Evolutionary conservation across 2,329 filamentous ascomycete species (phyloP).

Genomic region (Alternaria atra): DNA sequence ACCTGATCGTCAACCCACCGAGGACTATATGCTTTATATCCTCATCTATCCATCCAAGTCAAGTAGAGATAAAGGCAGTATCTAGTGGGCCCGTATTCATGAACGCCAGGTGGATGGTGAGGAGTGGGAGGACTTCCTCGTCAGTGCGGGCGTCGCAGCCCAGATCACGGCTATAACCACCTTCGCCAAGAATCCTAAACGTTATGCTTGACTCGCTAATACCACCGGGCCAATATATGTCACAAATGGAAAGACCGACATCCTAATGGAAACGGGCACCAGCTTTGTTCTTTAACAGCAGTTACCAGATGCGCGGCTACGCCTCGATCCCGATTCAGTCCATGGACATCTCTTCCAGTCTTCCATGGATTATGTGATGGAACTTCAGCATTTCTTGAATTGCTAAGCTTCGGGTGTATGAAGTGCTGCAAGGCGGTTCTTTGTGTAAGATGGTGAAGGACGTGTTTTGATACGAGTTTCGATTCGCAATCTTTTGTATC

Average conservation of each 20-base stretch:
- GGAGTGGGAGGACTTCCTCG: neutral
- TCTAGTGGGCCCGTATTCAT: neutral
- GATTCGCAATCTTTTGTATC: no score
- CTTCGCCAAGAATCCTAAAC: neutral
- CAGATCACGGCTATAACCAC: neutral
- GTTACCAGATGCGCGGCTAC: neutral
- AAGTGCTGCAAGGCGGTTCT: no score
- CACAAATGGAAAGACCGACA: neutral
- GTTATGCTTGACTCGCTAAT: neutral
- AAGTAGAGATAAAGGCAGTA: neutral
- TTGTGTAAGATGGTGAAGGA: no score
- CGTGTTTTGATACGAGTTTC: no score
- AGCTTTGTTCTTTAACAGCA: neutral
- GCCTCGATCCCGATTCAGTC: neutral
- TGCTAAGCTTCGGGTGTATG: no score
- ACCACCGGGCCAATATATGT: neutral
- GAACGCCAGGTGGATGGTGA: neutral
- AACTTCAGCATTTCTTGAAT: neutral
- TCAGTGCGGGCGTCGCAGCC: neutral
- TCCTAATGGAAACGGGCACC: neutral
- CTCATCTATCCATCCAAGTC: neutral
- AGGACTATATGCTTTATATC: neutral
- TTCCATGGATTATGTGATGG: neutral
- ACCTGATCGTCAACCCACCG: neutral
- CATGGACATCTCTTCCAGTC: neutral